Base-by-base conservation (phyloP, 305 asterid species). In the Fraxinus greggii region DNA sequence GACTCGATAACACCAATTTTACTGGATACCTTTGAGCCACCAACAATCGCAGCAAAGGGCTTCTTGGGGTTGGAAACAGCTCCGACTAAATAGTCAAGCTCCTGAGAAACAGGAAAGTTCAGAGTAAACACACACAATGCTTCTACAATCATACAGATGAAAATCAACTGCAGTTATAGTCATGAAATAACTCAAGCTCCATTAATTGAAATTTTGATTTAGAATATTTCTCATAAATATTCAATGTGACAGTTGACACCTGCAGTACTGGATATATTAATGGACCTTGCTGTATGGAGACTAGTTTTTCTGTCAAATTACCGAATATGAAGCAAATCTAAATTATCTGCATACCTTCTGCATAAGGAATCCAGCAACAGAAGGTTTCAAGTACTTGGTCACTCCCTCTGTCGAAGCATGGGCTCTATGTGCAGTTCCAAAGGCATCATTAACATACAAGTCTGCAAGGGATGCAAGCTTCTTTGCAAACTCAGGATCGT, bases 11-110 rank as follows among this genome's bases (percentile, higher is more conserved):
- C 97, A 54, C 92, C 90, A 75, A 91, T 92, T 83, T 92, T 92
- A 70, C 83, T 69, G 45, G 97, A 92, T 3, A 92, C 97, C 88
- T 92, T 92, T 65, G 95, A 84, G 79, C 97, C 97, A 78, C 97
- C 97, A 72, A 92, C 97, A 78, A 92, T 92, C 2, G 97, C 97
- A 54, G 97, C 97, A 84, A 90, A 92, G 75, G 97, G 97, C 85
- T 87, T 91, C 88, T 89, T 84, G 3, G 97, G 95, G 70, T 83
- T 90, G 23, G 95, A 36, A 59, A 92, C 95, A 45, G 95, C 97
- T 59, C 97, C 97, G 32, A 92, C 97, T 1, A 92, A 76, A 82
- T 91, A 92, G 88, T 92, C 97, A 75, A 92, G 91, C 86, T 92
- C 97, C 95, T 92, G 89, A 74, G 75, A 67, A 48, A 56, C n/a